Conservation (phyloP, 2,329 filamentous ascomycete genomes). For the Sporothrix dimorphospora region DNA sequence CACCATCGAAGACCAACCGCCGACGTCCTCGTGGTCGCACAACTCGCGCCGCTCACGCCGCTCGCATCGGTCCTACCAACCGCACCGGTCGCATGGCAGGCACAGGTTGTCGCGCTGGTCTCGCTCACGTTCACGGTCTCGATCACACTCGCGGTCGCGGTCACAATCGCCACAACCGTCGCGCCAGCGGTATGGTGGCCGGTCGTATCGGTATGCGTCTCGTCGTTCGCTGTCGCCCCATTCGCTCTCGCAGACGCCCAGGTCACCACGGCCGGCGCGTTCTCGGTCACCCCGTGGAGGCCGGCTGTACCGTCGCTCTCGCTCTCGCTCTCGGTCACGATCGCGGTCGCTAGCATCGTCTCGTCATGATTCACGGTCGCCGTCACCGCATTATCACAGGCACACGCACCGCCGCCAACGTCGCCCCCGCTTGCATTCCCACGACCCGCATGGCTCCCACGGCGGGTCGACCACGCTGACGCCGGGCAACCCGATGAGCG, state of each 20-base stretch:
- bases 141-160: not conserved
- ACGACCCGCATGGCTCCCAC: not conserved
- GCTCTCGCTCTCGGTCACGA: not conserved
- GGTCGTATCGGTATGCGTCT: slow-evolving; percentile 2
- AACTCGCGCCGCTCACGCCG: not conserved
- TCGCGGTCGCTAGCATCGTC: not conserved
- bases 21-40: not conserved
- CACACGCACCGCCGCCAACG: not conserved
- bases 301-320: not conserved
- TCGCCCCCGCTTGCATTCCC: not conserved
- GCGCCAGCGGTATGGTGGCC: not conserved
- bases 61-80: not conserved
- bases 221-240: not conserved
- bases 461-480: not conserved
- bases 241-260: slow-evolving; percentile 8
- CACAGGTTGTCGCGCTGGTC: not conserved
- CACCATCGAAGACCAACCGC: slow-evolving; percentile 4
- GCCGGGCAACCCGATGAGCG: not conserved
- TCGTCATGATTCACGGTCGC: not conserved
- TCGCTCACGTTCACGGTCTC: not conserved
- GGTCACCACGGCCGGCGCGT: not conserved
- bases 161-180: not conserved
- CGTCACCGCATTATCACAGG: not conserved
- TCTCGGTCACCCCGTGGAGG: not conserved
- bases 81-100: not conserved